phyloP scores from a whole-genome alignment of 306 rosid species.

The Potentilla sterilis region DNA sequence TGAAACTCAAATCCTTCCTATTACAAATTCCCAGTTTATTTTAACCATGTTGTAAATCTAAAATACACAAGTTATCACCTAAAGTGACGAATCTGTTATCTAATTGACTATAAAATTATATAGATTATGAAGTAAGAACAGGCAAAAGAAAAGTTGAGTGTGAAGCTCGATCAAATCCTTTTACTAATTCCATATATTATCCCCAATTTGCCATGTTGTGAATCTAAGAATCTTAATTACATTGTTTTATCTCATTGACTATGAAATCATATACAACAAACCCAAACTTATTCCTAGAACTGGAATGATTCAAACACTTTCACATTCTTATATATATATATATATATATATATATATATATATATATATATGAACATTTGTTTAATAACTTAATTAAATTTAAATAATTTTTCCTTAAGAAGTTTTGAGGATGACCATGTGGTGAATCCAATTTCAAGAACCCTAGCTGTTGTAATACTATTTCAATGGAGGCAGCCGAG shows the following conservation, averaged over 20 bases:
- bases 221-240: not conserved
- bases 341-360: not conserved
- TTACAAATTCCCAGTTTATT: too few species aligned
- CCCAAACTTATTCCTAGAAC: not conserved
- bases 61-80: too few species aligned
- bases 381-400: not conserved
- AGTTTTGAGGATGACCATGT: conserved; percentile 7
- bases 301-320: not conserved
- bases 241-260: not conserved
- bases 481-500: not conserved
- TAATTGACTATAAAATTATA: too few species aligned
- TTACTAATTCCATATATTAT: not conserved
- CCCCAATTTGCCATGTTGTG: not conserved
- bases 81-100: too few species aligned
- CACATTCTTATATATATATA: not conserved
- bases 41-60: too few species aligned
- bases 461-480: not conserved
- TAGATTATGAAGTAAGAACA: not conserved
- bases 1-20: not conserved
- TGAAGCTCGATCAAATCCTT: not conserved
- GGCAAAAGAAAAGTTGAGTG: not conserved
- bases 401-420: not conserved
- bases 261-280: not conserved
- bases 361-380: not conserved
- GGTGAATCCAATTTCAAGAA: conserved; percentile 5